Evolutionary conservation across 2,329 filamentous ascomycete genomes (phyloP).

Genomic region (Xylariaceae sp.): DNA sequence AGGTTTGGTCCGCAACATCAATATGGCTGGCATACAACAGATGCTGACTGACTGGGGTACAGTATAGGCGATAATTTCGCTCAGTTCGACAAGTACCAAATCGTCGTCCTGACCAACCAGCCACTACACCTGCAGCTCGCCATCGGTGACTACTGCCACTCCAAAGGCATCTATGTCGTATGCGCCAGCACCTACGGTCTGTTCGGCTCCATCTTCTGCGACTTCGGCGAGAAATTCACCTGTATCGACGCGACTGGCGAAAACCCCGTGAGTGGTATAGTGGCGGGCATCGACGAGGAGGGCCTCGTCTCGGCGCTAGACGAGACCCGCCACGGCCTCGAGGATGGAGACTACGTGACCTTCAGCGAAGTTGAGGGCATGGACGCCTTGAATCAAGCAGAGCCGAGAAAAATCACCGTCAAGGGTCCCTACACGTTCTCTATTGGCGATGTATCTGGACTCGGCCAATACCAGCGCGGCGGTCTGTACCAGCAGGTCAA

Average conservation of each 20-base stretch:
- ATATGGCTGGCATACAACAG: neutral
- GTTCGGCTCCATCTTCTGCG: conserved; percentile 93
- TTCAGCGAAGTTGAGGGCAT: conserved; percentile 92
- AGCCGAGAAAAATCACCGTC: conserved; percentile 83
- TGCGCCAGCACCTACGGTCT: conserved; percentile 85
- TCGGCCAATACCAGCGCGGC: conserved; percentile 81
- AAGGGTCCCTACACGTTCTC: conserved; percentile 97
- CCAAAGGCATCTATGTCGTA: conserved; percentile 86
- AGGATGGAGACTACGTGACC: conserved; percentile 93
- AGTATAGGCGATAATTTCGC: conserved; percentile 70
- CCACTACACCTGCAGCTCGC: conserved; percentile 71
- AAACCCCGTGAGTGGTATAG: conserved; percentile 76
- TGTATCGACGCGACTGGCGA: conserved; percentile 87
- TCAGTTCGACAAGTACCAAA: conserved; percentile 84
- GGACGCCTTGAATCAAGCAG: conserved; percentile 75
- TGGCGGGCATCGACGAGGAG: conserved; percentile 82
- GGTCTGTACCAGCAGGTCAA: conserved; percentile 94
- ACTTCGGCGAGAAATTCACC: conserved; percentile 92
- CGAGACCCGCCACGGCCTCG: conserved; percentile 87
- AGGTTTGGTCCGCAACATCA: conserved; percentile 13
- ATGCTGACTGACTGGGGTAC: conserved; percentile 18
- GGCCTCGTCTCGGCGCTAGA: conserved; percentile 89
- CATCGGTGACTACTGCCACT: conserved; percentile 89
- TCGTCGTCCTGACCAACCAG: conserved; percentile 82
- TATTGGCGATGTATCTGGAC: conserved; percentile 82